A percentile compares a stretch with the other conserved stretches of the same genome.
phyloP scores from a whole-genome alignment of 2,329 filamentous ascomycete species.

The Ophiocordyceps sinensis region DNA sequence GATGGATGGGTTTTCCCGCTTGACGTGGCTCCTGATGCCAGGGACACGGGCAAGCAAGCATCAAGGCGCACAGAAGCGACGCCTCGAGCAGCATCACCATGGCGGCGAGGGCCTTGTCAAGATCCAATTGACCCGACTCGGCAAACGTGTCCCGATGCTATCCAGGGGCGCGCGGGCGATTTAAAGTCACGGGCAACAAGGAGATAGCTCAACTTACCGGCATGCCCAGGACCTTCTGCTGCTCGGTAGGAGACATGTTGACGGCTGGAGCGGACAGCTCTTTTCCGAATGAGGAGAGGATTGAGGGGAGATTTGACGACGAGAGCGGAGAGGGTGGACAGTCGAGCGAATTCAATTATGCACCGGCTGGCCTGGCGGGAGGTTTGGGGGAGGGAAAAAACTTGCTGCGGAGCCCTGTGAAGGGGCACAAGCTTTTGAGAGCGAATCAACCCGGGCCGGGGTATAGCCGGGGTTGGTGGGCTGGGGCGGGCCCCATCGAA shows the following conservation, averaged over 20 bases:
- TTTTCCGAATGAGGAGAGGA: constrained; percentile 32
- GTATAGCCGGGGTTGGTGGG: constrained; percentile 9
- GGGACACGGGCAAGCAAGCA: not conserved
- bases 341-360: constrained; percentile 29
- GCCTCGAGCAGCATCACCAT: not conserved
- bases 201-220: constrained; percentile 35
- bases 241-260: constrained; percentile 41
- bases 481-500: not conserved
- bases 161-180: constrained; percentile 12
- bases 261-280: constrained; percentile 19
- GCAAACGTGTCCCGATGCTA: constrained; percentile 5
- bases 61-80: not conserved
- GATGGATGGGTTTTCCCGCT: constrained; percentile 3
- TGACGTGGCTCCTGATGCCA: not conserved
- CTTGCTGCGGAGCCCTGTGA: constrained; percentile 29
- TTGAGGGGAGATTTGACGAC: constrained; percentile 46
- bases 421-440: constrained; percentile 31
- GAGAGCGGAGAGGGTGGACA: constrained; percentile 28
- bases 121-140: constrained; percentile 7
- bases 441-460: constrained; percentile 37
- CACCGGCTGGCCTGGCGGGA: constrained; percentile 28
- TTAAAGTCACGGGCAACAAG: constrained; percentile 8
- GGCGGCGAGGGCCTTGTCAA: not conserved
- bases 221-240: constrained; percentile 51
- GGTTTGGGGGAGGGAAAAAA: constrained; percentile 32